Base-by-base conservation (phyloP, 2,329 filamentous ascomycete genomes). In the Aspergillus sp. region DNA sequence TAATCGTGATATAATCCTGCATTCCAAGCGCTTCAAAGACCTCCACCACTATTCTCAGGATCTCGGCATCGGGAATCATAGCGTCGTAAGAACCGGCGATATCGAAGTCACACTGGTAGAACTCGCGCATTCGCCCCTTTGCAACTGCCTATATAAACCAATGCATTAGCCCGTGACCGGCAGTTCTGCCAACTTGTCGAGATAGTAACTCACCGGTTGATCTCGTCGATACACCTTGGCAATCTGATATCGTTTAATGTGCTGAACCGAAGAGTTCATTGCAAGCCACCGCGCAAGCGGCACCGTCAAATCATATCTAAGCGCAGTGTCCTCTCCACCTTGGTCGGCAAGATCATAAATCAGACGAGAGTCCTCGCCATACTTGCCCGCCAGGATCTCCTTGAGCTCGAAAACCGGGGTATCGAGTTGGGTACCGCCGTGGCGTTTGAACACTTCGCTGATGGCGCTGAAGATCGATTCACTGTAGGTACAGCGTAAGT, bases 101-200 rank as follows among this genome's bases (percentile, higher is more conserved):
- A 73, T 97, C 93, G 71, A 97, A 96, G 77, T 98, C 93, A 79
- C 93, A 97, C 77, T 97, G 93, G 79, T 96, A 96, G 77, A 96
- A 96, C 77, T 97, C 93, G 70, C 93, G 86, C 89, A 96, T 95
- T 54, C 93, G 86, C 52, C 93, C 93, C 74, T 96, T 95, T 61
- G 89, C 90, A 79, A 97, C 91, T 60, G 91, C 90, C 58, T 60
- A 39, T 44, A 31, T 14, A 37, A 12, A 15, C n/a, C 6, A 35
- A 15, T 14, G 15, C 7, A 52, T 56, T 33, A 56, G 47, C 14
- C 51, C 31, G 7, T 9, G 15, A 7, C 47, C 31, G 40, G 21
- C 19, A 14, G 23, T 12, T 11, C 21, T 45, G 11, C 14, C 8
- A 21, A 11, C 8, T n/a, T 31, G 33, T 24, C 19, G 17, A 17